Percentiles rank a stretch among this genome's conserved stretches.
Evolutionary conservation across 2,329 filamentous ascomycete species (phyloP).

Genomic region (Pseudopithomyces maydicus): DNA sequence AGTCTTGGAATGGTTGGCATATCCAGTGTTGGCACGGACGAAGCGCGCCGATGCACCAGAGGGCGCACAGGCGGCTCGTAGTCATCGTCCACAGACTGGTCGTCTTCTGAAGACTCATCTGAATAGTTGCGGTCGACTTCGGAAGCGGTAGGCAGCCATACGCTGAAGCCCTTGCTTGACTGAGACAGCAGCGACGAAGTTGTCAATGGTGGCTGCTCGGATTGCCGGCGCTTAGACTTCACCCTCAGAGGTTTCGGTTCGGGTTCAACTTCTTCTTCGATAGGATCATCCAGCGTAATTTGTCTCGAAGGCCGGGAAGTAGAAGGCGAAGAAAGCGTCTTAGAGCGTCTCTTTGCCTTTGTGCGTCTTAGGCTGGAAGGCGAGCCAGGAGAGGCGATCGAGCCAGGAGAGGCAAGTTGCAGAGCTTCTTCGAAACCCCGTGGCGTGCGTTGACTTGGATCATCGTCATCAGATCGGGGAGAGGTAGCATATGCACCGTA

Average conservation of each 20-base stretch:
- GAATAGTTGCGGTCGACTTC: slow-evolving; percentile 40
- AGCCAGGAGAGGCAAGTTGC: slow-evolving; percentile 34
- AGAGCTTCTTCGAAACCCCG: slow-evolving; percentile 45
- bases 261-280: slow-evolving; percentile 25
- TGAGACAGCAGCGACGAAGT: slow-evolving; percentile 29
- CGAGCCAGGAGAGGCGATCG: slow-evolving; percentile 36
- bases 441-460: slow-evolving; percentile 35
- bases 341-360: slow-evolving; percentile 46
- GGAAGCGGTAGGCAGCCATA: slow-evolving; percentile 53
- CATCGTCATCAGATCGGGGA: slow-evolving; percentile 18
- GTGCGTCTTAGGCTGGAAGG: slow-evolving; percentile 42
- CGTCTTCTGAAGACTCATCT: slow-evolving; percentile 41
- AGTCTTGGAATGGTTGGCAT: slow-evolving; percentile 53
- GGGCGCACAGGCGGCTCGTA: slow-evolving; percentile 38
- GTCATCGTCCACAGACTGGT: slow-evolving; percentile 22
- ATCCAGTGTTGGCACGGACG: slow-evolving; percentile 54
- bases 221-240: slow-evolving; percentile 34
- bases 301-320: slow-evolving; percentile 39
- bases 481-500: slow-evolving; percentile 3
- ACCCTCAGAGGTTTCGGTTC: slow-evolving; percentile 27
- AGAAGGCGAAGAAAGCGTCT: slow-evolving; percentile 31
- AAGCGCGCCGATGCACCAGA: slow-evolving; percentile 49
- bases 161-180: slow-evolving; percentile 51
- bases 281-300: slow-evolving; percentile 41
- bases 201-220: slow-evolving; percentile 25